A percentile compares a stretch with the other conserved stretches of the same genome.
Conservation (phyloP, 1,284 basidiomycete genomes). For the Trametes versicolor region DNA sequence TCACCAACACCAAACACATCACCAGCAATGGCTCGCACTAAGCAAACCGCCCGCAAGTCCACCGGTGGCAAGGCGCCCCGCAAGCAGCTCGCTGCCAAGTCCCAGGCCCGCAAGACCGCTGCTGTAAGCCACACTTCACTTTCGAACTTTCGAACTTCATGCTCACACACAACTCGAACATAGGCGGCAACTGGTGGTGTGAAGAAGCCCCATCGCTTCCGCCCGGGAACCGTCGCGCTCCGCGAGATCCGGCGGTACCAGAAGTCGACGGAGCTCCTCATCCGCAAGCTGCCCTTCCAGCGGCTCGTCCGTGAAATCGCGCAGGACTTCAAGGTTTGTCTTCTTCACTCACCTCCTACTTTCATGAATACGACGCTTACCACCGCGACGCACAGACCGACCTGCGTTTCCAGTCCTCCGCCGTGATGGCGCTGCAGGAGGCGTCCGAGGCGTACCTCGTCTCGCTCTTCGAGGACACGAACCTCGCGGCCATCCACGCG, state of each 20-base stretch:
- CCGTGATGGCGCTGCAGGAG: slow-evolving; percentile 81
- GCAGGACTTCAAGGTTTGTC: slow-evolving; percentile 75
- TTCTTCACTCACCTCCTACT: slow-evolving; percentile 35
- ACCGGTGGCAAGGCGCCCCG: slow-evolving; percentile 81
- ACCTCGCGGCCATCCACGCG: slow-evolving; percentile 79
- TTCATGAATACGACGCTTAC: slow-evolving; percentile 43
- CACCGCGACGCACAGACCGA: slow-evolving; percentile 64
- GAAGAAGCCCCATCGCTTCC: slow-evolving; percentile 81
- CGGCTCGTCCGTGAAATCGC: slow-evolving; percentile 80
- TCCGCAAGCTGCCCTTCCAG: slow-evolving; percentile 84
- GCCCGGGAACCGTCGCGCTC: slow-evolving; percentile 79
- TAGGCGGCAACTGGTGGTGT: slow-evolving; percentile 72
- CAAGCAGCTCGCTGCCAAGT: slow-evolving; percentile 77
- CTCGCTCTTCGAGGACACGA: slow-evolving; percentile 79
- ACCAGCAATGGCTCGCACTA: slow-evolving; percentile 60
- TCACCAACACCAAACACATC: slow-evolving; percentile 12
- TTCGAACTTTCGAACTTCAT: neutral
- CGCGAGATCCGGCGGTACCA: slow-evolving; percentile 89
- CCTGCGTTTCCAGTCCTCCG: slow-evolving; percentile 79
- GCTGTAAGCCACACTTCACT: slow-evolving; percentile 34
- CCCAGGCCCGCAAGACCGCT: slow-evolving; percentile 57
- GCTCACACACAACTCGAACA: neutral
- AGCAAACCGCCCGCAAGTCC: slow-evolving; percentile 87
- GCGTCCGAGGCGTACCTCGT: slow-evolving; percentile 84
- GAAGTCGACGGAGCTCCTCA: slow-evolving; percentile 83